A percentile compares a stretch with the other conserved stretches of the same genome.
phyloP scores from a whole-genome alignment of 2,329 filamentous ascomycete species.

The Magnaporthiopsis rhizophila region DNA sequence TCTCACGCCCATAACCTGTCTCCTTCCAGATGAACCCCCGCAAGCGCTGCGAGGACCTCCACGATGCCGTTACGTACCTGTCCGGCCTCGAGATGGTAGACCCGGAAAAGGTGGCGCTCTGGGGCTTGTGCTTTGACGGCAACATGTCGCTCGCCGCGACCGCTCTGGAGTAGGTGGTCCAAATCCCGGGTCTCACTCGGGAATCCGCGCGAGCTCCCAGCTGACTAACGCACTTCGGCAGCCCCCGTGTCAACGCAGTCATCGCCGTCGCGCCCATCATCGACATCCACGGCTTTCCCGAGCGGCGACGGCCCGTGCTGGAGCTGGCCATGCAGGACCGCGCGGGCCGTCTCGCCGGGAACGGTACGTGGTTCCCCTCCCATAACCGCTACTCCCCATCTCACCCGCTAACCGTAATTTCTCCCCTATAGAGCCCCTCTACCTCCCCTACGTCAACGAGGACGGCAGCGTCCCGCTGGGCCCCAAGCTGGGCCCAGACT shows the following conservation, averaged over 20 bases:
- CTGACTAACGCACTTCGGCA: not conserved
- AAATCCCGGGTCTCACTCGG: no score
- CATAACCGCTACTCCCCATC: no score
- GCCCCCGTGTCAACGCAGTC: not conserved
- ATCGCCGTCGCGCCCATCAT: not conserved
- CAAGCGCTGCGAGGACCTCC: not conserved
- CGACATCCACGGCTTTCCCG: conserved; percentile 1
- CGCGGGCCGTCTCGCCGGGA: not conserved
- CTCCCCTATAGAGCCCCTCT: no score
- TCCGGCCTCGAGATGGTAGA: not conserved
- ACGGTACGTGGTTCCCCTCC: not conserved
- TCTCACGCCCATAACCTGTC: no score
- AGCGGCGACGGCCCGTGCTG: not conserved
- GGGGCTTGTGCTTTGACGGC: conserved; percentile 1
- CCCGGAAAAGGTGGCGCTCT: conserved; percentile 1
- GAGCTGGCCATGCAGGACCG: conserved; percentile 5
- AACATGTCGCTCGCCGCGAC: conserved; percentile 1
- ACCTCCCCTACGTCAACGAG: no score
- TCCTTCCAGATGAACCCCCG: not conserved
- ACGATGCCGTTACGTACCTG: conserved; percentile 2
- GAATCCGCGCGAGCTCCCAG: no score
- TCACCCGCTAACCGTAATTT: no score
- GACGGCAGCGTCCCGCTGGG: no score
- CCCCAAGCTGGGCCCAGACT: no score
- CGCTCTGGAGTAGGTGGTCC: not conserved